A percentile compares a stretch with the other conserved stretches of the same genome.
phyloP scores from a whole-genome alignment of 2,329 filamentous ascomycete genomes.

The Stachybotrys echinatus region DNA sequence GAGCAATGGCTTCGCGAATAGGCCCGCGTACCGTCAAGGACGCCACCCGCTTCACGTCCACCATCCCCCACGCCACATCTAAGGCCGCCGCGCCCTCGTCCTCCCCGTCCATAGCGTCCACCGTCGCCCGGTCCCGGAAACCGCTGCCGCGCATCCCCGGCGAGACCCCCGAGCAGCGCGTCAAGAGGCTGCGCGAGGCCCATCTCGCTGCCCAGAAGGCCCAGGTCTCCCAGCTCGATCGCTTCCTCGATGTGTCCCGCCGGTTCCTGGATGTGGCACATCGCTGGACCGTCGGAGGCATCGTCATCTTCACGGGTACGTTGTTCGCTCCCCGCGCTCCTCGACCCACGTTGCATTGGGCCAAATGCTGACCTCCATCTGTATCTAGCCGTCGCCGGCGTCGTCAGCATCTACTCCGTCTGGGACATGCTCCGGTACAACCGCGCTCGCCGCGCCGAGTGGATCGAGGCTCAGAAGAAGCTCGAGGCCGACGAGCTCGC shows the following conservation, averaged over 20 bases:
- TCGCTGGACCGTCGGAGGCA: conserved; percentile 46
- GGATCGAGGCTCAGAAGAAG: conserved; percentile 48
- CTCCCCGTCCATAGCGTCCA: conserved; percentile 15
- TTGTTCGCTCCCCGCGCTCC: conserved; percentile 5
- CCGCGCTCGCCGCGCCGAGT: conserved; percentile 54
- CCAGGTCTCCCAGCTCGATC: conserved; percentile 47
- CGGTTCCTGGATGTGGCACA: conserved; percentile 51
- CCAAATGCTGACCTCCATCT: not conserved
- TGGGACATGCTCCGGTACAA: conserved; percentile 59
- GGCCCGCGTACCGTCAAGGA: conserved; percentile 67
- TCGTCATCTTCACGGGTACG: conserved; percentile 54
- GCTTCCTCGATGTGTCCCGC: conserved; percentile 40
- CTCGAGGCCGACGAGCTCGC: conserved; percentile 50
- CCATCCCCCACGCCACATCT: conserved; percentile 58
- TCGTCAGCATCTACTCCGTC: conserved; percentile 54
- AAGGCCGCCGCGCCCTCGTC: conserved; percentile 42
- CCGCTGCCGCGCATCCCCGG: conserved; percentile 26
- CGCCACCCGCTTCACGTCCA: conserved; percentile 64
- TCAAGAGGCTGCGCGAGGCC: conserved; percentile 61
- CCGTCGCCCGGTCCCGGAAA: conserved; percentile 1
- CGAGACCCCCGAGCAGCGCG: conserved; percentile 66
- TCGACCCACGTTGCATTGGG: not conserved
- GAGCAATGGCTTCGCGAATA: conserved; percentile 34
- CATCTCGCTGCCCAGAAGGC: conserved; percentile 62
- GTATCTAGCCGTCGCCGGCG: conserved; percentile 44